Evolutionary conservation across 2,329 filamentous ascomycete genomes (phyloP).

Genomic region (Arachnomyces sp.): DNA sequence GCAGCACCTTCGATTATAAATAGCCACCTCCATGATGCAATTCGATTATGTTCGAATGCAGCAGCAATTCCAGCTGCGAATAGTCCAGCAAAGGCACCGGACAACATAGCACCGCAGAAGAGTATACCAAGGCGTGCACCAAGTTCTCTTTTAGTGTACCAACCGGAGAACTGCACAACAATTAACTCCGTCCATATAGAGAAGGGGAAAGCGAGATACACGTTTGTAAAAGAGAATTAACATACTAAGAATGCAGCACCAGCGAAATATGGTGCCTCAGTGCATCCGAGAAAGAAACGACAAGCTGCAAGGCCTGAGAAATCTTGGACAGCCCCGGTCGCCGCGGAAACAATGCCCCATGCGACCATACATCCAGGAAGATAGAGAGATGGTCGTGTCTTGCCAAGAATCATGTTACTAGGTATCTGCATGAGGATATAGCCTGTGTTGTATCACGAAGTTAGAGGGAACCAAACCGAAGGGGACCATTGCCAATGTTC

Average conservation of each 20-base stretch:
- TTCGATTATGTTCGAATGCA: background rate
- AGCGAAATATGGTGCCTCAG: slow-evolving; percentile 9
- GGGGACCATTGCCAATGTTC: background rate
- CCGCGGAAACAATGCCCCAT: too few relatives aligned
- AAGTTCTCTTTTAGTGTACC: slow-evolving; percentile 11
- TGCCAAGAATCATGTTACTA: slow-evolving; percentile 16
- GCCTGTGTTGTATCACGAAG: background rate
- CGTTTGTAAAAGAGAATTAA: background rate
- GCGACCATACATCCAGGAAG: slow-evolving; percentile 6
- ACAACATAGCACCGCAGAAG: slow-evolving; percentile 14
- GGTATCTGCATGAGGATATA: slow-evolving; percentile 1
- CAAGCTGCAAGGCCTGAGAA: slow-evolving; percentile 4
- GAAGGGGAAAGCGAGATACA: too few relatives aligned
- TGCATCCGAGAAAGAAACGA: slow-evolving; percentile 14
- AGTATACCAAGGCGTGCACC: slow-evolving; percentile 13
- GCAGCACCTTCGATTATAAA: slow-evolving; percentile 15
- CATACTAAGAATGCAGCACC: slow-evolving; percentile 3
- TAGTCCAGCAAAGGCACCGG: slow-evolving; percentile 14
- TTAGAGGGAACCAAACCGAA: background rate
- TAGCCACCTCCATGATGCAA: slow-evolving; percentile 7
- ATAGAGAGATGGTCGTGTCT: slow-evolving; percentile 13
- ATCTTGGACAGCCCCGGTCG: too few relatives aligned
- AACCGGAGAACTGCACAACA: background rate
- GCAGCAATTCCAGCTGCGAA: slow-evolving; percentile 13
- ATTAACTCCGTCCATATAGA: background rate